Conservation (phyloP, 164 flowering plant genomes). For the Dillenia turbinata region DNA sequence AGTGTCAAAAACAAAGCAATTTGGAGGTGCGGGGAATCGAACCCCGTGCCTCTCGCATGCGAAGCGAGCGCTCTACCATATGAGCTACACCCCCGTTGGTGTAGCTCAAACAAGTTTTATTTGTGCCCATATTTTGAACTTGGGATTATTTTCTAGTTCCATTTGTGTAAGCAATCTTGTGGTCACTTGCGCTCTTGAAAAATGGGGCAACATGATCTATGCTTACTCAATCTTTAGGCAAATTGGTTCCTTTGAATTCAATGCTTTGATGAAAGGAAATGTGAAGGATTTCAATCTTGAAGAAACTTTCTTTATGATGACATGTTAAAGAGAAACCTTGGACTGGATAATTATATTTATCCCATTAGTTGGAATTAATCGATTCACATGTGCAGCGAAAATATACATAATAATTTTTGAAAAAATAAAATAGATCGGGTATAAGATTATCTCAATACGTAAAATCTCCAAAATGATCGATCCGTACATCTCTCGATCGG, state of each 20-base stretch:
- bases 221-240: conserved; percentile 65
- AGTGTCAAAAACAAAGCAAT: too few relatives aligned
- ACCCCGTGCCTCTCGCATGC: conserved; percentile 99
- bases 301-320: conserved; percentile 34
- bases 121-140: conserved; percentile 46
- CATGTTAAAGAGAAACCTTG: conserved; percentile 52
- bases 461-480: too few relatives aligned
- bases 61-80: conserved; percentile 99
- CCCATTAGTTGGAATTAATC: too few relatives aligned
- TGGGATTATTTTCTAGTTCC: conserved; percentile 38
- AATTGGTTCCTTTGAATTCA: conserved; percentile 53
- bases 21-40: conserved; percentile 99
- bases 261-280: conserved; percentile 70
- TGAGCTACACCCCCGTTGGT: conserved; percentile 78
- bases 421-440: too few relatives aligned
- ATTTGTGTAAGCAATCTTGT: conserved; percentile 48
- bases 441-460: too few relatives aligned
- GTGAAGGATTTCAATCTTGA: conserved; percentile 32
- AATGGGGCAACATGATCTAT: conserved; percentile 82
- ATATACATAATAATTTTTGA: too few relatives aligned
- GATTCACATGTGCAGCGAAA: too few relatives aligned
- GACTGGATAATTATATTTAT: conserved; percentile 63
- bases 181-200: conserved; percentile 56
- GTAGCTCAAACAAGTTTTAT: too few relatives aligned
- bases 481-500: too few relatives aligned